phyloP scores from a whole-genome alignment of 768 basidiomycete genomes.

The Cubamyces lactineus region DNA sequence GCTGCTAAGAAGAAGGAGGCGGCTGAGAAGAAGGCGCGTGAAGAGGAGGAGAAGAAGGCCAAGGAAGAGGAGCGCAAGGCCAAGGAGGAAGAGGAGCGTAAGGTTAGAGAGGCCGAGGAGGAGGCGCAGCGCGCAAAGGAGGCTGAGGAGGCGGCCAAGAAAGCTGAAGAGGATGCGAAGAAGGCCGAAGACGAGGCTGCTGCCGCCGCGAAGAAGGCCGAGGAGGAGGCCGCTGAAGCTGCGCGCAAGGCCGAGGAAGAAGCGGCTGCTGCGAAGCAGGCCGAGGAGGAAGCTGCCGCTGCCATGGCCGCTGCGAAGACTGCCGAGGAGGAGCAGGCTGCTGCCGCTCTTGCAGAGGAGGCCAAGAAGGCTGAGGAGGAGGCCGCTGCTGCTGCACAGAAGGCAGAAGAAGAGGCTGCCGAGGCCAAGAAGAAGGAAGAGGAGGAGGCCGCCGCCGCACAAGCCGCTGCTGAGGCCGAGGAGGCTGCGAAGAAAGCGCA shows the following conservation, averaged over 20 bases:
- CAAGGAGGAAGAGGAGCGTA: conserved; percentile 1
- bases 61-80: conserved; percentile 1
- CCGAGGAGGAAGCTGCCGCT: conserved; percentile 6
- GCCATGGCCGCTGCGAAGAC: conserved; percentile 2
- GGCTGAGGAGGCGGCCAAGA: conserved; percentile 7
- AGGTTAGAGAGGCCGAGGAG: conserved; percentile 6
- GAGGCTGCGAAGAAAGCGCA: background rate
- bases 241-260: conserved; percentile 15
- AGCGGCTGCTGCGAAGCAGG: conserved; percentile 15
- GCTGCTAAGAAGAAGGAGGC: conserved; percentile 21
- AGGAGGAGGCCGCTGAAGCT: conserved; percentile 12
- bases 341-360: background rate
- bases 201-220: conserved; percentile 16
- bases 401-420: conserved; percentile 18
- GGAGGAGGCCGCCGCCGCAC: conserved; percentile 13
- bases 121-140: conserved; percentile 2
- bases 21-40: conserved; percentile 16
- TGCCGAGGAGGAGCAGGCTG: conserved; percentile 11
- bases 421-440: conserved; percentile 12
- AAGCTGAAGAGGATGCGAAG: conserved; percentile 16
- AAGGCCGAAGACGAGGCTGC: conserved; percentile 13
- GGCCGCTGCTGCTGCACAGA: conserved; percentile 12
- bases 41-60: conserved; percentile 20
- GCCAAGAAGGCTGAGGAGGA: conserved; percentile 17
- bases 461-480: background rate